Evolutionary conservation across 1,284 basidiomycete species (phyloP).

Genomic region (Mycena citricolor): DNA sequence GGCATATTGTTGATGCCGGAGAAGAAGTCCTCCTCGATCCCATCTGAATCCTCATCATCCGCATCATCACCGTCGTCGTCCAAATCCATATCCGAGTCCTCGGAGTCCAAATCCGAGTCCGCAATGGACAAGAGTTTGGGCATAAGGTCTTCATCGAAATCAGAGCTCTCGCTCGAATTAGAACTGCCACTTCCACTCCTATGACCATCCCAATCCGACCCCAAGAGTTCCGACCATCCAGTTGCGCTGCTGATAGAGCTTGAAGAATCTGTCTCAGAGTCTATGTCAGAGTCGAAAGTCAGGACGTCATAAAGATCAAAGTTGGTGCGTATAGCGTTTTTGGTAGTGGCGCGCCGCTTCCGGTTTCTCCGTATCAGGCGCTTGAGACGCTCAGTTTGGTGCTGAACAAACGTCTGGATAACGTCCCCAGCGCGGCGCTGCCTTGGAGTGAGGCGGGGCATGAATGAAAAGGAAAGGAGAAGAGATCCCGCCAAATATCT

Average conservation of each 20-base stretch:
- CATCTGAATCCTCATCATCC: constrained; percentile 9
- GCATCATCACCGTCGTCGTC: neutral
- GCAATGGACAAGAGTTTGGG: too few relatives aligned
- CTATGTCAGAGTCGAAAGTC: neutral
- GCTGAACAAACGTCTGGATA: neutral
- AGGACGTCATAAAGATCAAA: neutral
- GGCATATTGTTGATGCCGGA: neutral
- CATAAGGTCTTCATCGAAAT: too few relatives aligned
- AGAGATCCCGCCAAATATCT: neutral
- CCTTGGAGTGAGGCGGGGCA: constrained; percentile 12
- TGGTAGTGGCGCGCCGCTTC: too few relatives aligned
- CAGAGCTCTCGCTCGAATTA: neutral
- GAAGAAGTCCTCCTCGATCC: neutral
- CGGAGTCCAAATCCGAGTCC: constrained; percentile 1
- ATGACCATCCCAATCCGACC: constrained; percentile 6
- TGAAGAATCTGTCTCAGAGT: neutral
- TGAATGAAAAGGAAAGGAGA: neutral
- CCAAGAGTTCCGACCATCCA: constrained; percentile 12
- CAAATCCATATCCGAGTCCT: neutral
- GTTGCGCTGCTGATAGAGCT: neutral
- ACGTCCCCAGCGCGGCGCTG: constrained; percentile 4
- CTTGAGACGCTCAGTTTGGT: constrained; percentile 1
- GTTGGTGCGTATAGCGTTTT: neutral
- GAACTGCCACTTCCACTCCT: neutral
- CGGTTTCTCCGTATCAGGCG: constrained; percentile 3